Percentiles rank a stretch among this genome's conserved stretches.
Evolutionary conservation across 148 eudicot genomes (phyloP).

Genomic region (Nepenthes gracilis): DNA sequence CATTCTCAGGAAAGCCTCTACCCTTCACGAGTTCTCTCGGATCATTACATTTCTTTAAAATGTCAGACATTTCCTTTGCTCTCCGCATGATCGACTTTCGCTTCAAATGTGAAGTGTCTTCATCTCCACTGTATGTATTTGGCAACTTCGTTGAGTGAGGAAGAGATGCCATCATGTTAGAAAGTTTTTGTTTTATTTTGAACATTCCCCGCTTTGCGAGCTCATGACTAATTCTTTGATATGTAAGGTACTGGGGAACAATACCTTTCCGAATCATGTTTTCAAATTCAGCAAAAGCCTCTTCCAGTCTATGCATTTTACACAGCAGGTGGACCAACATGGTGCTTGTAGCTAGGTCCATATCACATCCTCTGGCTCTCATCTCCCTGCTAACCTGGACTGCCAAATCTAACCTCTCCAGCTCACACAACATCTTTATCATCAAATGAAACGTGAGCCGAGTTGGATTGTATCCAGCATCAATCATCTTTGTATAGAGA

Average conservation of each 20-base stretch:
- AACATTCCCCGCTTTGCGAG: constrained; percentile 39
- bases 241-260: constrained; percentile 39
- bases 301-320: constrained; percentile 33
- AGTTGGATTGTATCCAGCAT: constrained; percentile 47
- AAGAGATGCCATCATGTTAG: constrained; percentile 26
- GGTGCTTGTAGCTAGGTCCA: constrained; percentile 38
- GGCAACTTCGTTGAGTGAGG: constrained; percentile 38
- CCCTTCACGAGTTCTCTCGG: constrained; percentile 25
- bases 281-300: constrained; percentile 50
- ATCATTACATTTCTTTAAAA: constrained; percentile 32
- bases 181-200: constrained; percentile 27
- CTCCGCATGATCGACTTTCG: constrained; percentile 33
- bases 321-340: constrained; percentile 47
- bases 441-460: constrained; percentile 48
- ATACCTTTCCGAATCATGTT: constrained; percentile 49
- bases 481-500: constrained; percentile 49
- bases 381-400: constrained; percentile 48
- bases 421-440: constrained; percentile 54
- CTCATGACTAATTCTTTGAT: constrained; percentile 31
- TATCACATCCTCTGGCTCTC: constrained; percentile 42
- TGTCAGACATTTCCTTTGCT: constrained; percentile 49
- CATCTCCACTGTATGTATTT: constrained; percentile 17
- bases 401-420: constrained; percentile 39
- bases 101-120: constrained; percentile 23
- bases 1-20: constrained; percentile 14